A percentile compares a stretch with the other conserved stretches of the same genome.
Conservation (phyloP, 768 basidiomycete species). For the Trametes punicea region DNA sequence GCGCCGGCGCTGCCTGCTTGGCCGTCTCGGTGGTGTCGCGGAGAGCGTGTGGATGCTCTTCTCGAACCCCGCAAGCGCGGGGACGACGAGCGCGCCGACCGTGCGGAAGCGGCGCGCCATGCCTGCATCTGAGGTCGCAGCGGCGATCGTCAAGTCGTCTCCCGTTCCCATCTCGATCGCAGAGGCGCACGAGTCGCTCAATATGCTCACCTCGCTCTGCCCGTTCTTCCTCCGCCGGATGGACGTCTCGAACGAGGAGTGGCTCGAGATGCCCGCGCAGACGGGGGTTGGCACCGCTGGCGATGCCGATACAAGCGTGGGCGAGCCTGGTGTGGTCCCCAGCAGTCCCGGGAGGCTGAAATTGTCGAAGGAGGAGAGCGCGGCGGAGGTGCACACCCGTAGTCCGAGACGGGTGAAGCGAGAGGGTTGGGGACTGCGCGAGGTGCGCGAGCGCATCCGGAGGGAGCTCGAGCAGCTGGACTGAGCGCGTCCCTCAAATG, state of each 20-base stretch:
- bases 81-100: conserved; percentile 44
- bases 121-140: conserved; percentile 60
- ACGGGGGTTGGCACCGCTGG: conserved; percentile 24
- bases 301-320: conserved; percentile 5
- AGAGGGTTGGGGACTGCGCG: conserved; percentile 70
- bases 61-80: conserved; percentile 53
- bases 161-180: conserved; percentile 74
- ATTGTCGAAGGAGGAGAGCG: conserved; percentile 51
- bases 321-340: conserved; percentile 18
- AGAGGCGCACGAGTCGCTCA: conserved; percentile 74
- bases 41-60: conserved; percentile 91
- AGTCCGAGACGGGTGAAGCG: conserved; percentile 72
- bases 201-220: conserved; percentile 63
- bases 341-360: conserved; percentile 32
- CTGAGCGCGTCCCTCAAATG: conserved; percentile 11
- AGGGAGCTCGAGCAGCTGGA: conserved; percentile 73
- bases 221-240: conserved; percentile 77
- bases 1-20: conserved; percentile 70
- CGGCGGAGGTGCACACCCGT: conserved; percentile 55
- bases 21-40: conserved; percentile 76
- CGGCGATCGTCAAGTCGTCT: conserved; percentile 75
- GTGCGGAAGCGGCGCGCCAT: conserved; percentile 69
- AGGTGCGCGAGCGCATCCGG: conserved; percentile 80
- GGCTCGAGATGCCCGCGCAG: conserved; percentile 58
- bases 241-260: conserved; percentile 54